Base-by-base conservation (phyloP, 2,329 filamentous ascomycete genomes). In the Ophiostoma himal-ulmi region DNA sequence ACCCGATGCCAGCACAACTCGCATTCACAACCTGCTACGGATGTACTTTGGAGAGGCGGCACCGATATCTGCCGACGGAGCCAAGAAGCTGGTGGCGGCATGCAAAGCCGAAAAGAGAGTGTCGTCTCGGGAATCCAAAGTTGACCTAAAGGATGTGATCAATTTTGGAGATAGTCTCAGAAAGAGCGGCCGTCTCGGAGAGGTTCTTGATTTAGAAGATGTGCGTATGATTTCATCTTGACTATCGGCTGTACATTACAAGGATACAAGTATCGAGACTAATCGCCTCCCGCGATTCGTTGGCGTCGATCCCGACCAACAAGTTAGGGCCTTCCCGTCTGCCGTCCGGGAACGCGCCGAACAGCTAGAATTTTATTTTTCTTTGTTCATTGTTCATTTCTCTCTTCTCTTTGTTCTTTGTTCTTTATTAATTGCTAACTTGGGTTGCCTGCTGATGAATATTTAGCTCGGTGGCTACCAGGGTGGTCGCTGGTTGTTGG, bases 21-120 rank as follows among this genome's bases (percentile, higher is more conserved):
- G 65, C 8, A 37, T 41, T 7, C 13, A n/a, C 62, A 39, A 39
- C 10, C 13, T 70, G 52, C 34, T 71, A 6, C 70, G 68, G n/a
- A 54, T 68, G 48, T 60, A 69, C 30, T 54, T 71, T 17, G 70
- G 70, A 2, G 52, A 34, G 1, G 26, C 48, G 62, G 39, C 44
- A 64, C 70, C 68, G 22, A 37, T 68, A 30, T 41, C 68, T n/a
- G 37, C 34, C 30, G 71, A 41, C 6, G 37, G 41, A 0, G 37
- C n/a, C 64, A 48, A 62, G 20, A 37, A 48, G 14, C 68, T 71
- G n/a, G 8, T 70, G 8, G 39, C 30, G 30, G 62, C 68, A 10
- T 65, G 62, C n/a, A 36, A 22, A 22, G 62, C 62, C 36, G 20
- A 36, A 13, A 26, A 20, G 22, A 48, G 26, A 20, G 22, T 7